Evolutionary conservation across 2,329 filamentous ascomycete genomes (phyloP), one percentile per base, ranked within the genome.

Genomic region (Helotiales sp.): DNA sequence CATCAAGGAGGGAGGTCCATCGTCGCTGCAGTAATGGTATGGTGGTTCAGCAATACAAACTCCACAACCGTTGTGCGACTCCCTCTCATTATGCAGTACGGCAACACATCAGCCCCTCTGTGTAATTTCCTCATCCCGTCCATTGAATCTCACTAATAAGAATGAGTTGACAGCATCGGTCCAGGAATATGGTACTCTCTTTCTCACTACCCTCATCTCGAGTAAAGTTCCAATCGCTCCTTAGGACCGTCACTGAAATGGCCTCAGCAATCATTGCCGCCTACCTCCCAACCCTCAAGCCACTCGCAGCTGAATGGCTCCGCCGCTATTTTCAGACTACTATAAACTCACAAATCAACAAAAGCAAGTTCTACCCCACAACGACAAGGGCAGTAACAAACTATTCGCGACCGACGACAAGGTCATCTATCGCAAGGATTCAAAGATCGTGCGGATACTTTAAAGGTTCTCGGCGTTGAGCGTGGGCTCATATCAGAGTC

Each of bases 21-120:
- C 6, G 8, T 40, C 15, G 3, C 37, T 15, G 37, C 15, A 13
- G 37, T 10, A 15, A 15, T 11, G 15, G 15, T 40, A 40, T 7
- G 37, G 11, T 7, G 15, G 37, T 3, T 13, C 15, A 15, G 15
- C 37, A 40, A 11, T 3, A 40, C 15, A 3, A 13, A 40, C 37
- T 40, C 7, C 11, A n/a, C 6, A 40, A 40, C 7, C 37, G 37
- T 40, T 40, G 37, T 40, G 37, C 59, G 59, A 4, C n/a, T 61
- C 10, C 59, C 59, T 2, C 50, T 61, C 28, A 61, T 61, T 6
- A 30, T 61, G 7, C 59, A 50, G 20, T 61, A 49, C 20, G 43
- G 59, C 59, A 61, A 61, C 8, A 61, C 59, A 2, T 50, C 59
- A 7, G 59, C 50, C 20, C 59, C 59, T 22, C 28, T 61, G 10